These are phyloP conservation scores for Fragilariopsis cylindrus DNA, from an alignment of 108 stramenopile species.

Conservation along the genomic window DNA sequence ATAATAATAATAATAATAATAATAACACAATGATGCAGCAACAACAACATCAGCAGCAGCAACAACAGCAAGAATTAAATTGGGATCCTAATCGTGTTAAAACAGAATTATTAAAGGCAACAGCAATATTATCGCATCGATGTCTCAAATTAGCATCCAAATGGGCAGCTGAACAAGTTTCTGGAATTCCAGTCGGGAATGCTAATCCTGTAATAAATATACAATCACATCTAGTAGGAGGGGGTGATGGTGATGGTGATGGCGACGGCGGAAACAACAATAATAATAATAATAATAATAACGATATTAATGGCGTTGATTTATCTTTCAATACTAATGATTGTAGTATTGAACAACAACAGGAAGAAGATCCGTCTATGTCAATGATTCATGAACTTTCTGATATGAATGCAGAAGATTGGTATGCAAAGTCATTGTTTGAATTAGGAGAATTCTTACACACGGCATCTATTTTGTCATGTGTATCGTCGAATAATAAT, in stretches of 20 bases:
- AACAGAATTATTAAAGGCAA: constrained; percentile 40
- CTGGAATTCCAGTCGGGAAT: constrained; percentile 43
- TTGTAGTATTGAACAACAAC: constrained; percentile 5
- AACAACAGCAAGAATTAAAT: constrained; percentile 28
- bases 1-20: neutral
- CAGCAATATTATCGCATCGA: constrained; percentile 34
- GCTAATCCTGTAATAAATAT: neutral
- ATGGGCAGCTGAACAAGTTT: constrained; percentile 81
- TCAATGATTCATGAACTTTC: neutral
- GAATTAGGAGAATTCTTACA: constrained; percentile 79
- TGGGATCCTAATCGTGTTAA: constrained; percentile 47
- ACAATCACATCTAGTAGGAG: neutral
- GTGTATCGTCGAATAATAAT: neutral
- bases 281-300: neutral
- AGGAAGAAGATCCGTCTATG: neutral
- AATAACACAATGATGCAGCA: no score
- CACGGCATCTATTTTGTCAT: constrained; percentile 58
- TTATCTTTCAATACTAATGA: constrained; percentile 4
- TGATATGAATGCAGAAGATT: constrained; percentile 38
- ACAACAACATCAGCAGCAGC: neutral
- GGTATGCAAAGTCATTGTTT: constrained; percentile 70
- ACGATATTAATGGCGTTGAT: constrained; percentile 1
- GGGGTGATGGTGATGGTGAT: neutral
- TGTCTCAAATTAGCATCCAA: constrained; percentile 74
- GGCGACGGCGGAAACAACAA: neutral